Evolutionary conservation across 2,329 filamentous ascomycete genomes (phyloP).

Genomic region (Coniochaeta ligniaria): DNA sequence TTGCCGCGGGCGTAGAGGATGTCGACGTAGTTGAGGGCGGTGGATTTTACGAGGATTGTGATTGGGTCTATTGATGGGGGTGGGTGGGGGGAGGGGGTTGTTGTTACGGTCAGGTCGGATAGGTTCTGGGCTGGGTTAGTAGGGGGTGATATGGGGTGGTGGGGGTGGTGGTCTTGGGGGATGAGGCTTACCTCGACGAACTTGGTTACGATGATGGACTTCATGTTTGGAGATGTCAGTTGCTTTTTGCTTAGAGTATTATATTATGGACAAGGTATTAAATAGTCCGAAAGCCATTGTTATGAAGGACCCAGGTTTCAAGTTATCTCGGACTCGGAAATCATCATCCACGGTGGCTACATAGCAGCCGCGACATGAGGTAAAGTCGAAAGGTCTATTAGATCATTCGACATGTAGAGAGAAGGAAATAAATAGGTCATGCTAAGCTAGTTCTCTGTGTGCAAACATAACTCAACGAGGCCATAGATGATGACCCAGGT

Average conservation of each 20-base stretch:
- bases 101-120: background rate
- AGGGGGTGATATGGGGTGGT: too few species aligned
- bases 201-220: background rate
- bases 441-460: too few species aligned
- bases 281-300: too few species aligned
- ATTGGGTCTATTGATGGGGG: background rate
- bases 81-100: background rate
- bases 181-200: background rate
- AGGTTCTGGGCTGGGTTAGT: background rate
- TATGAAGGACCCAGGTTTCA: too few species aligned
- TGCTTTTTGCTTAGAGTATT: too few species aligned
- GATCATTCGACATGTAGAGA: too few species aligned
- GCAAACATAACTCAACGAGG: too few species aligned
- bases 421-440: too few species aligned
- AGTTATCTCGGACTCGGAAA: background rate
- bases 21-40: slow-evolving; percentile 54
- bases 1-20: slow-evolving; percentile 50
- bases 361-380: background rate
- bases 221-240: background rate
- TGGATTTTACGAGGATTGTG: slow-evolving; percentile 34
- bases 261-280: too few species aligned
- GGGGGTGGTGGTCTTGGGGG: background rate
- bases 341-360: background rate
- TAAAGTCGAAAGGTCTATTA: too few species aligned
- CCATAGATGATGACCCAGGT: too few species aligned